Conservation (phyloP, 139 green algal species). For the Pseudopediastrum boryanum region DNA sequence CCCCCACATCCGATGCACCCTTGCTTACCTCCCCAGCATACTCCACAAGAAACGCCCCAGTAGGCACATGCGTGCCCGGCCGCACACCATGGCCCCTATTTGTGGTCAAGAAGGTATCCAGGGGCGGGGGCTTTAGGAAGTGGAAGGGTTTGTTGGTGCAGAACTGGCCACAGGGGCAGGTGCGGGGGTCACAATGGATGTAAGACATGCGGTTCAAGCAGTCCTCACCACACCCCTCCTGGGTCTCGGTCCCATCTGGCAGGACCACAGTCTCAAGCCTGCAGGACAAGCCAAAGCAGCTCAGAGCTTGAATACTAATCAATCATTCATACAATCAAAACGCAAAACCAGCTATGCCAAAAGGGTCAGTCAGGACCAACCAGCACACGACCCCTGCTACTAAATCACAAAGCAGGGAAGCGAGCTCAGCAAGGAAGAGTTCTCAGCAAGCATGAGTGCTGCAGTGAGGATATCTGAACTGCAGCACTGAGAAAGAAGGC, state of each 20-base stretch:
- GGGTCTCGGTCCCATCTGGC: conserved; percentile 20
- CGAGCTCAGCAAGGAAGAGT: too few species aligned
- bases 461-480: too few species aligned
- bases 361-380: too few species aligned
- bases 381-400: too few species aligned
- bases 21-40: conserved; percentile 79
- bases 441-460: too few species aligned
- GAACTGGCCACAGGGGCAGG: conserved; percentile 74
- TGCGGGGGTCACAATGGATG: conserved; percentile 77
- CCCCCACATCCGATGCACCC: conserved; percentile 46
- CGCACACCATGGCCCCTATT: conserved; percentile 74
- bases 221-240: conserved; percentile 54
- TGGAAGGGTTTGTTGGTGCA: conserved; percentile 87
- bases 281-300: too few species aligned
- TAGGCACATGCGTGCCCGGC: conserved; percentile 45
- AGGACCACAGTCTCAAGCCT: conserved; percentile 1
- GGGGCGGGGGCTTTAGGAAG: conserved; percentile 54
- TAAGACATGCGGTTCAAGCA: conserved; percentile 76
- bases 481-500: too few species aligned
- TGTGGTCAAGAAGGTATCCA: conserved; percentile 80
- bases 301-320: too few species aligned
- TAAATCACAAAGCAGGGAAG: too few species aligned
- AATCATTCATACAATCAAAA: too few species aligned
- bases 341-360: too few species aligned
- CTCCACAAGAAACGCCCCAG: conserved; percentile 84